Evolutionary conservation across 257 asterid genomes (phyloP), one percentile per base, ranked within the genome.

Genomic region (Vinca minor): DNA sequence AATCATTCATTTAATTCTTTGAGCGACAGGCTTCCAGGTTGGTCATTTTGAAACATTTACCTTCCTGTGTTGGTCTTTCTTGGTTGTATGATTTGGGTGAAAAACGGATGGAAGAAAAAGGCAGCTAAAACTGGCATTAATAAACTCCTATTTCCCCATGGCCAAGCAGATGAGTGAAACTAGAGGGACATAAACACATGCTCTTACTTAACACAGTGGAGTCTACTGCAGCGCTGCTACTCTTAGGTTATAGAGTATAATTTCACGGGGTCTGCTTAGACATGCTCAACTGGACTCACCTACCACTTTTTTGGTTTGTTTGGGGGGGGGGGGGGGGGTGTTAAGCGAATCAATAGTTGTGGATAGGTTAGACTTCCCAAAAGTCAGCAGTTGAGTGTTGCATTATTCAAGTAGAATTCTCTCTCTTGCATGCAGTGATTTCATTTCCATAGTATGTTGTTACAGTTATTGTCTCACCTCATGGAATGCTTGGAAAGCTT

Each of bases 401-500:
- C 36, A 35, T 13, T 34, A 48, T 15, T 46, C 23, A 5, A 41
- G 54, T 54, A 44, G n/a, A 53, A 5, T 59, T 52, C 12, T 23
- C 5, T 50, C 34, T 25, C 26, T 26, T 61, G 50, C 45, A 61
- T 66, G 48, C 49, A 54, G 36, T 31, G 56, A 71, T 34, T 69
- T 64, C 36, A 25, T 45, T 62, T 69, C 60, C 45, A 10, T 65
- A 32, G 26, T 57, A 9, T 68, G 31, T 62, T 72, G 74, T 71
- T 80, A 75, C 84, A 93, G 98, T 90, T 67, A 73, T 93, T 77
- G 94, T 85, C 70, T 87, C 98, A 41, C 98, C 97, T 74, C 95
- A 87, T 73, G 98, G 98, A 66, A 93, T 93, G 96, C 88, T 83
- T 68, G 98, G 98, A 78, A 87, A 82, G 77, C 97, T 93, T 65